These are phyloP conservation scores for Fusarium setosum DNA, from an alignment of 2,329 filamentous ascomycete genomes.

Conservation along the genomic window DNA sequence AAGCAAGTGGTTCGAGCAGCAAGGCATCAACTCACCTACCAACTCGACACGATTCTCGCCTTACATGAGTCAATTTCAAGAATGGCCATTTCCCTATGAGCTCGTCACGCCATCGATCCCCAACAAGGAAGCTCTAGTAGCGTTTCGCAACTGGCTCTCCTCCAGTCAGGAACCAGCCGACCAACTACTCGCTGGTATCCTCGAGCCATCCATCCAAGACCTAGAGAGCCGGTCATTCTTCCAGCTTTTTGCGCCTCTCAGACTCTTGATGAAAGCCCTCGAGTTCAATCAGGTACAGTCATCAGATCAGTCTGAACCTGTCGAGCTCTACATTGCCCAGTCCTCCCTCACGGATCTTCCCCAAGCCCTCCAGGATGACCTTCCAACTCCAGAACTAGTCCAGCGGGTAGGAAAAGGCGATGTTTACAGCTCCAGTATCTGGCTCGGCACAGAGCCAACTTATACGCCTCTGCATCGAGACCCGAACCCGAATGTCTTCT, in stretches of 20 bases:
- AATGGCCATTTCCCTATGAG: slow-evolving; percentile 53
- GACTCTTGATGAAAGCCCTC: slow-evolving; percentile 70
- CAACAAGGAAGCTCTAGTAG: slow-evolving; percentile 27
- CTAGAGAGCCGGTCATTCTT: slow-evolving; percentile 56
- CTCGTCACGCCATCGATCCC: slow-evolving; percentile 43
- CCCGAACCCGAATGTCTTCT: slow-evolving; percentile 93
- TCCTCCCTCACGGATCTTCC: slow-evolving; percentile 79
- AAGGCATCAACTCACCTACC: neutral
- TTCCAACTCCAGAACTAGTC: slow-evolving; percentile 76
- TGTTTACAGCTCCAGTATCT: slow-evolving; percentile 87
- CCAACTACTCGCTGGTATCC: slow-evolving; percentile 45
- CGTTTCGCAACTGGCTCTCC: slow-evolving; percentile 45
- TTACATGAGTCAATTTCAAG: slow-evolving; percentile 46
- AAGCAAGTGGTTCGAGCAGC: slow-evolving; percentile 67
- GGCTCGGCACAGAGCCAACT: slow-evolving; percentile 88
- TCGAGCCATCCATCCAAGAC: slow-evolving; percentile 43
- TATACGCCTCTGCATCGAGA: slow-evolving; percentile 93
- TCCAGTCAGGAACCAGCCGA: slow-evolving; percentile 43
- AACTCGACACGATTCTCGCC: slow-evolving; percentile 34
- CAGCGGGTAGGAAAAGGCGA: slow-evolving; percentile 76
- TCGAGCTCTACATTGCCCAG: slow-evolving; percentile 87
- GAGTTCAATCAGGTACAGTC: slow-evolving; percentile 55
- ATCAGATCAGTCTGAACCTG: slow-evolving; percentile 31
- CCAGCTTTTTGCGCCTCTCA: slow-evolving; percentile 70
- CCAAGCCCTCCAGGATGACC: slow-evolving; percentile 66